Percentiles rank a stretch among this genome's conserved stretches.
Evolutionary conservation across 2,329 filamentous ascomycete species (phyloP).

Genomic region (Colletotrichum sp.): DNA sequence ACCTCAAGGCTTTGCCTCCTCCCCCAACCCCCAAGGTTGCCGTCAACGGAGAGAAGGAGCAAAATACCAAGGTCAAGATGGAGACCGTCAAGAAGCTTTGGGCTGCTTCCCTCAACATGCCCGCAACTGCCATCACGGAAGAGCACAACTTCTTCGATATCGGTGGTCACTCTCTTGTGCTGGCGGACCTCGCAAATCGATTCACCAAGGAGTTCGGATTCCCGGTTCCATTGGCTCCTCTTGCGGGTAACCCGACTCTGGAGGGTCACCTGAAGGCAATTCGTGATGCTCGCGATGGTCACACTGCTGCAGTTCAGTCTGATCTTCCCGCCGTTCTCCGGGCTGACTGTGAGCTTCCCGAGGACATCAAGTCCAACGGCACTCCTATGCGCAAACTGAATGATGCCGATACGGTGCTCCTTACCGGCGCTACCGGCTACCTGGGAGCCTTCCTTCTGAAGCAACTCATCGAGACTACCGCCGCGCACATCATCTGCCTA

Average conservation of each 20-base stretch:
- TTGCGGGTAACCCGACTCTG: slow-evolving; percentile 75
- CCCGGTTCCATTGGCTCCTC: slow-evolving; percentile 71
- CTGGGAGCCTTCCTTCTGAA: slow-evolving; percentile 77
- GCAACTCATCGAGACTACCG: slow-evolving; percentile 70
- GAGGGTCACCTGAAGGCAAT: slow-evolving; percentile 75
- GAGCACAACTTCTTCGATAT: slow-evolving; percentile 84
- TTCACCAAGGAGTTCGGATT: slow-evolving; percentile 75
- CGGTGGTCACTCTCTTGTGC: slow-evolving; percentile 77
- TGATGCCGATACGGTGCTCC: slow-evolving; percentile 70
- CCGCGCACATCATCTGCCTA: slow-evolving; percentile 73
- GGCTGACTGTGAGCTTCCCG: slow-evolving; percentile 69
- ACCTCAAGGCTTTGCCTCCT: slow-evolving; percentile 73
- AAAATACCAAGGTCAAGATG: slow-evolving; percentile 68
- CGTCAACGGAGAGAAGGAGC: slow-evolving; percentile 43
- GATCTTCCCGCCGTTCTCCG: slow-evolving; percentile 74
- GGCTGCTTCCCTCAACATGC: slow-evolving; percentile 73
- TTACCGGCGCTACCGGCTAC: slow-evolving; percentile 80
- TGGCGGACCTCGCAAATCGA: slow-evolving; percentile 78
- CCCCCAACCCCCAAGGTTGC: slow-evolving; percentile 60
- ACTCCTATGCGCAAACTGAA: slow-evolving; percentile 62
- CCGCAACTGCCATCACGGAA: slow-evolving; percentile 64
- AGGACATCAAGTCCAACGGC: slow-evolving; percentile 67
- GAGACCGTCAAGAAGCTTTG: slow-evolving; percentile 74
- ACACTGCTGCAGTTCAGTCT: slow-evolving; percentile 76
- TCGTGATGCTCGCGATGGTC: slow-evolving; percentile 72